Conservation (phyloP, 495 filamentous ascomycete genomes). For the Penicillium mononematosum region DNA sequence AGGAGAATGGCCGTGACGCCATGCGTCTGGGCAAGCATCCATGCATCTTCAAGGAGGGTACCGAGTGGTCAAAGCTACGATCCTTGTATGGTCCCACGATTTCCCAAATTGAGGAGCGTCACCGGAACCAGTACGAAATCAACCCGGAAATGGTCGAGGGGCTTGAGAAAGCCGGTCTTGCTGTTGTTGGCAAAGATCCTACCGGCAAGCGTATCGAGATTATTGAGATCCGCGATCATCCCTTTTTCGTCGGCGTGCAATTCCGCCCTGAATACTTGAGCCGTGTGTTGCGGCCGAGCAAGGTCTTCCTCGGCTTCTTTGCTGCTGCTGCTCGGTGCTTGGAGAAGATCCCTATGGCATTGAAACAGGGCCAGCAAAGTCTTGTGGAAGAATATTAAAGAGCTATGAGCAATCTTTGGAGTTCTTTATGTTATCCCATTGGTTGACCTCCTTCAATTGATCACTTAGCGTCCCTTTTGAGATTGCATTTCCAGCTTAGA, state of each 20-base stretch:
- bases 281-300: constrained; percentile 66
- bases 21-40: constrained; percentile 80
- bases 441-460: no score
- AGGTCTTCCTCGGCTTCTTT: constrained; percentile 78
- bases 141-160: not conserved
- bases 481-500: no score
- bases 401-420: not conserved
- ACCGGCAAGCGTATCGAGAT: constrained; percentile 80
- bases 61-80: constrained; percentile 73
- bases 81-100: constrained; percentile 58
- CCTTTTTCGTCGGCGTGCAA: constrained; percentile 83
- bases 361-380: not conserved
- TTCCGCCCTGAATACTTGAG: constrained; percentile 78
- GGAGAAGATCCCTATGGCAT: constrained; percentile 32
- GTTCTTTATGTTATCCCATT: not conserved
- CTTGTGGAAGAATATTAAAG: not conserved
- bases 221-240: constrained; percentile 79
- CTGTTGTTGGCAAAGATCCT: constrained; percentile 62
- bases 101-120: not conserved
- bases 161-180: not conserved
- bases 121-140: not conserved
- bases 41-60: constrained; percentile 67
- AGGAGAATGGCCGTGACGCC: constrained; percentile 68
- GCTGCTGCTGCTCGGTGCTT: constrained; percentile 66
- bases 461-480: no score